Base-by-base conservation (phyloP, 2,329 filamentous ascomycete species). In the Dryadomyces quercus-mongolicae region DNA sequence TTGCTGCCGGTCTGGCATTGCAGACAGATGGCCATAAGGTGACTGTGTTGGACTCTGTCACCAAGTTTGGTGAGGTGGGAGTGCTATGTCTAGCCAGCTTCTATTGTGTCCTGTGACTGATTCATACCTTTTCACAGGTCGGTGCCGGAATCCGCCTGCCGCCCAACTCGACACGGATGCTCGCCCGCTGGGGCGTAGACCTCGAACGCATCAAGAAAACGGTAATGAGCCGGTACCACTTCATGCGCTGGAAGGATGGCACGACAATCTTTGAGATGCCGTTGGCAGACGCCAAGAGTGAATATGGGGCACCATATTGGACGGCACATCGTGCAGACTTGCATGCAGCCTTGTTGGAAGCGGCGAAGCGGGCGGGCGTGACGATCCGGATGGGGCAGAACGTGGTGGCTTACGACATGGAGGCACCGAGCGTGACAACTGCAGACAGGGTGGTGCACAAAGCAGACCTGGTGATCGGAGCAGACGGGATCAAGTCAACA, bases 311-410 rank as follows among this genome's bases (percentile, higher is more conserved):
- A 13, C 66, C 65, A 0, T 69, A 68, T 49, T 66, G 65, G 38
- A 58, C 67, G 3, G 62, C 67, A 5, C 67, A 69, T 54, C 63
- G 66, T n/a, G 67, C 65, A 15, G 66, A 67, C 49, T 61, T 68
- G 16, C 64, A 67, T 55, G 59, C 59, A 1, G 62, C 62, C 7
- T 58, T 68, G 15, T 57, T 66, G 21, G 48, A 60, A 21, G 61
- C 62, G 0, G 63, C 60, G 9, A 16, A 55, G 15, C 58, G 57
- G 38, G 57, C 61, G 4, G 63, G 62, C 2, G 62, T 64, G 1
- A 43, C 58, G 20, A 44, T 67, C 18, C 51, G 57, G 1, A 55
- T 62, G 0, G 49, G 58, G 2, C 62, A 62, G 22, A 55, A 58
- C 9, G 64, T 68, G 2, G 51, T 57, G 4, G 45, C 52, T 1